Base-by-base conservation (phyloP, 2,329 filamentous ascomycete species). In the Claviceps humidiphila region DNA sequence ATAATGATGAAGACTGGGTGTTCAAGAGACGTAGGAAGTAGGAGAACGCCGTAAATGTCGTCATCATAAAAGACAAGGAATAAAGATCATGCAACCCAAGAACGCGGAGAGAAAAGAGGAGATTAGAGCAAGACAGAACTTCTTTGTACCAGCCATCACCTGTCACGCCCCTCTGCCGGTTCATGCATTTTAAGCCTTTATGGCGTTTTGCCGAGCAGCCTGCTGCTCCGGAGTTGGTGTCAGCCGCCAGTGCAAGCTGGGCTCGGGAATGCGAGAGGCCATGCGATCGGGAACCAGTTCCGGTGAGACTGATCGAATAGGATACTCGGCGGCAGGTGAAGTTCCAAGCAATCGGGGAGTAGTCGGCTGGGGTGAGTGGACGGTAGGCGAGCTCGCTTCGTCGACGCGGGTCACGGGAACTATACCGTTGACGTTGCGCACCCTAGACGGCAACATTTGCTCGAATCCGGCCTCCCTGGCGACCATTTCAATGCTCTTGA, bases 401-500 rank as follows among this genome's bases (percentile, higher is more conserved):
- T 74, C 69, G 44, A 77, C 61, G 49, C 71, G 67, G 41, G 69
- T 69, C 37, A 60, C 57, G 20, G 67, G 68, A 14, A 68, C 58
- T 26, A 66, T 60, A 16, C 67, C 67, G n/a, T 73, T 71, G 37
- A 72, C 75, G 11, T 75, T 79, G 57, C 77, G 74, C 53, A 80
- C 73, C 55, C 72, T 74, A 34, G 76, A 78, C 34, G 76, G 75
- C 37, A 78, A 68, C 54, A 77, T 77, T 59, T 79, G 76, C 63
- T 79, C 75, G 61, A 78, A 80, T 41, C 76, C 76, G 59, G 77
- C 72, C 55, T 73, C 70, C 24, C 64, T 73, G 44, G 81, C 81
- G 2, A 84, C 74, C 60, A 80, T 74, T 65, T 86, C 82, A 60
- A 86, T 85, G 56, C 78, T 81, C 68, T 85, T 85, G 66, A 86